Evolutionary conservation across 139 green algal genomes (phyloP).

Genomic region (Medakamo hakoo): DNA sequence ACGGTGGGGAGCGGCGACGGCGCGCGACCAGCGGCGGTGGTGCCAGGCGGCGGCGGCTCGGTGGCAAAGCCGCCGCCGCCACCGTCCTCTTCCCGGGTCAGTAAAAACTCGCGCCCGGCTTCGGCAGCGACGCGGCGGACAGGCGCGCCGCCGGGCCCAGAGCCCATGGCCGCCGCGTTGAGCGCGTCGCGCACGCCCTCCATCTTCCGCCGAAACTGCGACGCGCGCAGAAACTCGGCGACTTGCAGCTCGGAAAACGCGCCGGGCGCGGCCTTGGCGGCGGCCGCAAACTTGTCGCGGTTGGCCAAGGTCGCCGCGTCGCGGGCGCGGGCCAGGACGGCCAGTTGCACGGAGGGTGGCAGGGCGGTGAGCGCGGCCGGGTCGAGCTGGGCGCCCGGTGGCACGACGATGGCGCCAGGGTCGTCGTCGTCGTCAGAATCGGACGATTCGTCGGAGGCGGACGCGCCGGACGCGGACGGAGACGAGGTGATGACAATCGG

Average conservation of each 20-base stretch:
- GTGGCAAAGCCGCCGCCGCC: too few species aligned
- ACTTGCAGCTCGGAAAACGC: constrained; percentile 55
- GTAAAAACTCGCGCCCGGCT: constrained; percentile 43
- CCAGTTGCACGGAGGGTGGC: constrained; percentile 72
- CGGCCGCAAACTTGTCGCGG: constrained; percentile 43
- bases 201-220: constrained; percentile 18
- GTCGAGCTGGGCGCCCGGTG: constrained; percentile 28
- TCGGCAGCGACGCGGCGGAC: constrained; percentile 37
- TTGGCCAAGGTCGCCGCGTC: constrained; percentile 49
- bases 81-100: constrained; percentile 19
- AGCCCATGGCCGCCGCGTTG: constrained; percentile 4
- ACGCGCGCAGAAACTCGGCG: constrained; percentile 53
- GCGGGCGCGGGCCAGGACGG: constrained; percentile 54
- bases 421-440: constrained; percentile 7
- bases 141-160: too few species aligned
- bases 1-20: too few species aligned
- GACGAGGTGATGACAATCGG: background rate
- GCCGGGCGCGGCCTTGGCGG: constrained; percentile 19
- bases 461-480: too few species aligned
- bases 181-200: constrained; percentile 20
- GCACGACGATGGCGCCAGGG: background rate
- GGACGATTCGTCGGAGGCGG: too few species aligned
- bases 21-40: too few species aligned
- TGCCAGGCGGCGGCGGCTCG: too few species aligned
- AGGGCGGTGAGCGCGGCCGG: constrained; percentile 61